phyloP scores from a whole-genome alignment of 129 eudicot species.

The Pittosporum tobira region DNA sequence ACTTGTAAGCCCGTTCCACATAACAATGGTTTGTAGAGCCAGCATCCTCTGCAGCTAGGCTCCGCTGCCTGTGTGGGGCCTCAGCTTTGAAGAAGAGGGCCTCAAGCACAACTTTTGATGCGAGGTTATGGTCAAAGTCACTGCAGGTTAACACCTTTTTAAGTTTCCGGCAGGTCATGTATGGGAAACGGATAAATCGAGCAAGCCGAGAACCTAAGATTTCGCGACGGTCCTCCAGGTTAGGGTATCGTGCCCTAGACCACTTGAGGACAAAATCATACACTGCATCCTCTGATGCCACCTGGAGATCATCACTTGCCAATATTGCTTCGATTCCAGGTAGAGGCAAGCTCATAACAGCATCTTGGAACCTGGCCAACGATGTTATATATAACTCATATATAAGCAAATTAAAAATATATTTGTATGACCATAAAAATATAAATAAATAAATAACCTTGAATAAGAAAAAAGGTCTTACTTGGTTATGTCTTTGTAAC shows the following conservation, averaged over 20 bases:
- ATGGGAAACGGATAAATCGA: slow-evolving; percentile 71
- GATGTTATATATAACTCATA: neutral
- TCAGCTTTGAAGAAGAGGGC: slow-evolving; percentile 81
- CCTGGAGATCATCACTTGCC: slow-evolving; percentile 69
- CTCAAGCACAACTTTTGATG: slow-evolving; percentile 60
- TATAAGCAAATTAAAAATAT: too few relatives aligned
- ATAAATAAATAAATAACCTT: neutral
- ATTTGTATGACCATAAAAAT: neutral
- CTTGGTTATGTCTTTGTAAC: slow-evolving; percentile 68
- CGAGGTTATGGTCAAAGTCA: slow-evolving; percentile 67
- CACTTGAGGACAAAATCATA: slow-evolving; percentile 71
- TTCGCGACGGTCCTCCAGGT: slow-evolving; percentile 66
- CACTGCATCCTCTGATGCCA: slow-evolving; percentile 83
- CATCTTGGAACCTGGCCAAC: slow-evolving; percentile 59
- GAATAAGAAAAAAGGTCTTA: slow-evolving; percentile 16
- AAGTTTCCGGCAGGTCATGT: slow-evolving; percentile 75
- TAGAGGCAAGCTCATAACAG: slow-evolving; percentile 60
- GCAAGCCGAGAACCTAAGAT: slow-evolving; percentile 56
- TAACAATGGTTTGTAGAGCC: slow-evolving; percentile 38
- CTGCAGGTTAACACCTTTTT: slow-evolving; percentile 61
- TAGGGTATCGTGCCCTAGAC: slow-evolving; percentile 51
- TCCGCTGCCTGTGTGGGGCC: slow-evolving; percentile 69
- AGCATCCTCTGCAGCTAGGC: slow-evolving; percentile 45
- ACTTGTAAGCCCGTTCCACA: slow-evolving; percentile 68
- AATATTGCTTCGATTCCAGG: slow-evolving; percentile 72